Percentiles rank a stretch among this genome's conserved stretches.
Conservation (phyloP, 2,329 filamentous ascomycete species). For the Pleurostoma richardsiae region DNA sequence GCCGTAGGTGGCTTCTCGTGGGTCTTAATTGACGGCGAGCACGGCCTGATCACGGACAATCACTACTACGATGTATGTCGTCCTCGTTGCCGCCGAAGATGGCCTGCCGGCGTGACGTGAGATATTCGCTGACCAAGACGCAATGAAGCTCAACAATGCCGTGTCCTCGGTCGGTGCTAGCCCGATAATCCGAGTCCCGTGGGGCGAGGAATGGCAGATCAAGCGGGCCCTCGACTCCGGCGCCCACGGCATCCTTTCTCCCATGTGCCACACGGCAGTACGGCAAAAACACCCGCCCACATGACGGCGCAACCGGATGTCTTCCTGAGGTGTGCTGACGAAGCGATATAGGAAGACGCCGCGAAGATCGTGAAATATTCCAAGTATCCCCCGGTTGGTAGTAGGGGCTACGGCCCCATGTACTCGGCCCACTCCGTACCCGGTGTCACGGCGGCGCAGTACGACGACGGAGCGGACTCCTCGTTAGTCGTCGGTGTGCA, state of each 20-base stretch:
- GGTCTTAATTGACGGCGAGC: constrained; percentile 31
- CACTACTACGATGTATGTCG: constrained; percentile 27
- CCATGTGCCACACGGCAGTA: constrained; percentile 20
- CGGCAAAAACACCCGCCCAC: background rate
- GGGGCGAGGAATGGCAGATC: constrained; percentile 57
- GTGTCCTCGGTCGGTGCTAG: constrained; percentile 33
- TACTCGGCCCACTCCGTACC: constrained; percentile 24
- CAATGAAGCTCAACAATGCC: constrained; percentile 14
- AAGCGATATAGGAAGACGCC: constrained; percentile 10
- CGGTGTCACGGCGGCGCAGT: constrained; percentile 15
- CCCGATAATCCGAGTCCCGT: constrained; percentile 41
- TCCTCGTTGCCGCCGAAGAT: background rate
- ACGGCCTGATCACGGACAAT: constrained; percentile 28
- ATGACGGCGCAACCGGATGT: background rate
- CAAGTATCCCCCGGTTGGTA: constrained; percentile 15
- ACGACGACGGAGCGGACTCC: constrained; percentile 25
- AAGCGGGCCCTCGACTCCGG: constrained; percentile 56
- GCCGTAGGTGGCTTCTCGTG: constrained; percentile 20
- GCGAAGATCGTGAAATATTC: constrained; percentile 12
- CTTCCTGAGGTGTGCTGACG: background rate
- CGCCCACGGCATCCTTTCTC: constrained; percentile 53
- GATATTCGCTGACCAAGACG: background rate
- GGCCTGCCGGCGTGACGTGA: background rate
- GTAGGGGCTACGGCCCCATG: constrained; percentile 23
- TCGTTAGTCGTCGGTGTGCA: constrained; percentile 27